These are phyloP conservation scores for Cladophialophora psammophila DNA, from an alignment of 2,329 filamentous ascomycete genomes.

Conservation along the genomic window DNA sequence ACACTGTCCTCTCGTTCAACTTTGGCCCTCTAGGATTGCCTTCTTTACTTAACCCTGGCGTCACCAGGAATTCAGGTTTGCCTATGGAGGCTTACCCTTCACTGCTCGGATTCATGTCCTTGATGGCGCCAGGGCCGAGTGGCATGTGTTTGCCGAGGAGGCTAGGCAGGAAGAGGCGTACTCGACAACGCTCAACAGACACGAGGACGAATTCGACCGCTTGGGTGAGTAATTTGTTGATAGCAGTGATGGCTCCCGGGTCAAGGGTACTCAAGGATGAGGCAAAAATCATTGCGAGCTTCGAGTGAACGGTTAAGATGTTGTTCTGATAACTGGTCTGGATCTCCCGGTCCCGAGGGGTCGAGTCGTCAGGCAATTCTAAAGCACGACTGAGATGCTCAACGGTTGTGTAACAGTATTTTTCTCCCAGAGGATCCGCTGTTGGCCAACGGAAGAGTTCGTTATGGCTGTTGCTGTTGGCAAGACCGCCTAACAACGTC, in stretches of 20 bases:
- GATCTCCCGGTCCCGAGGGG: neutral
- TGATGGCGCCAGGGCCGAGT: neutral
- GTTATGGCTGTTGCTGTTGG: neutral
- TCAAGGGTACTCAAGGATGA: neutral
- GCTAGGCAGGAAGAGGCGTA: conserved; percentile 1
- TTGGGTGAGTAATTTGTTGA: neutral
- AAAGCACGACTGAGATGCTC: neutral
- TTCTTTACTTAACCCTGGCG: neutral
- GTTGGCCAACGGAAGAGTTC: neutral
- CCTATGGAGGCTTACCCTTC: neutral
- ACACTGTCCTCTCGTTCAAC: neutral
- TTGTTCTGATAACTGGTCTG: neutral
- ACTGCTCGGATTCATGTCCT: conserved; percentile 1
- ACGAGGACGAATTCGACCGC: conserved; percentile 1
- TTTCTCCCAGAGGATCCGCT: neutral
- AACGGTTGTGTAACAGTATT: conserved; percentile 8
- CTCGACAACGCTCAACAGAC: neutral
- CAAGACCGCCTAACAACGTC: neutral
- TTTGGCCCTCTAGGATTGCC: conserved; percentile 2
- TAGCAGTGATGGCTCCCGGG: neutral
- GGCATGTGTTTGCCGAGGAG: neutral
- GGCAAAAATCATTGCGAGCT: neutral
- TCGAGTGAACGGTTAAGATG: neutral
- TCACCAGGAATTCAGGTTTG: neutral
- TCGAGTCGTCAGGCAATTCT: too few species aligned